These are phyloP conservation scores for Musa balbisiana DNA, from an alignment of 202 grass and related monocot genomes.

Conservation along the genomic window DNA sequence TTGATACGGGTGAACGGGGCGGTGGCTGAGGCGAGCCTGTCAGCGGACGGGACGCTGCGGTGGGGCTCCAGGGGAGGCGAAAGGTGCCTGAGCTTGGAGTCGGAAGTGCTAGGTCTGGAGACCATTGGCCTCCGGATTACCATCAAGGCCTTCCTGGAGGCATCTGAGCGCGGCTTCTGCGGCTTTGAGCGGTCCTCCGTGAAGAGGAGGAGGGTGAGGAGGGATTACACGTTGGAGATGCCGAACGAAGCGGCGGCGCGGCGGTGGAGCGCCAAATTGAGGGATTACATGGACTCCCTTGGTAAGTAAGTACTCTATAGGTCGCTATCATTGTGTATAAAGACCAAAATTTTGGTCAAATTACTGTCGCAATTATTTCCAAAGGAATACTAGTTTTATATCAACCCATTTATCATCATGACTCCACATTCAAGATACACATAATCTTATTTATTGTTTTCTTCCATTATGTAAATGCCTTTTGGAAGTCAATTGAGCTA, in stretches of 20 bases:
- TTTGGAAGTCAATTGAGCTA: too few relatives aligned
- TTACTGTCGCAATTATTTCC: not conserved
- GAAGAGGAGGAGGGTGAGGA: conserved; percentile 3
- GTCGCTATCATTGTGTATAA: not conserved
- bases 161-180: not conserved
- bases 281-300: conserved; percentile 12
- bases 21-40: not conserved
- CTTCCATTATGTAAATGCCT: too few relatives aligned
- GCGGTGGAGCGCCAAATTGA: conserved; percentile 10
- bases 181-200: not conserved
- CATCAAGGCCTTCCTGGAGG: conserved; percentile 6
- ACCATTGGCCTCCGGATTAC: not conserved
- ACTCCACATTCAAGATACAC: too few relatives aligned
- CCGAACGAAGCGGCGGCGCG: not conserved
- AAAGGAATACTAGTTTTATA: not conserved
- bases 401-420: too few relatives aligned
- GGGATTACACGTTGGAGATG: conserved; percentile 23
- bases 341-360: not conserved
- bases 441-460: too few relatives aligned
- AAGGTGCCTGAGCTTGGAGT: conserved; percentile 6
- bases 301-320: not conserved
- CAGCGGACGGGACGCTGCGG: conserved; percentile 11
- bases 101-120: conserved; percentile 14
- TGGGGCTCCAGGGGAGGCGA: conserved; percentile 1
- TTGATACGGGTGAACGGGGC: conserved; percentile 9